Conservation (phyloP, 306 rosid genomes). For the Mimosa bimucronata region DNA sequence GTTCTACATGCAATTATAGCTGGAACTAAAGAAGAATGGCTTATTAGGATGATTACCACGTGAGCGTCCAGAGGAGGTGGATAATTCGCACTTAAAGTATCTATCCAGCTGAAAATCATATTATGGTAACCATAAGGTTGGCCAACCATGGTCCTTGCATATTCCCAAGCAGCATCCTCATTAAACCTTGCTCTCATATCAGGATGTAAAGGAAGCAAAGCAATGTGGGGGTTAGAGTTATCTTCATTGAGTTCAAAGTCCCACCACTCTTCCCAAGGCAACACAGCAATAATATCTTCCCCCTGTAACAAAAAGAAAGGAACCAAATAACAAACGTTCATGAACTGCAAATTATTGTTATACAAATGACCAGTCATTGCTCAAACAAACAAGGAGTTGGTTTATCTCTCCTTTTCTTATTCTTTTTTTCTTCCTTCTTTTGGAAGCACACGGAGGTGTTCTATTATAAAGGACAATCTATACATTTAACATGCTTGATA, state of each 20-base stretch:
- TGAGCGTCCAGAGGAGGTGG: constrained; percentile 99
- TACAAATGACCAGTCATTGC: constrained; percentile 14
- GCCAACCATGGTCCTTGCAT: constrained; percentile 80
- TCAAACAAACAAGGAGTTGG: constrained; percentile 16
- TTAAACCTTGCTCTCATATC: constrained; percentile 76
- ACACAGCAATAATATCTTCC: constrained; percentile 77
- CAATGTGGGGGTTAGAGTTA: constrained; percentile 88
- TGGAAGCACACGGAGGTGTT: neutral
- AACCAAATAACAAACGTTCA: constrained; percentile 27
- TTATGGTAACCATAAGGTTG: constrained; percentile 95
- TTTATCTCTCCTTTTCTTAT: neutral
- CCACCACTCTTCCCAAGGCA: constrained; percentile 99
- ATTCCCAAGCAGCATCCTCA: constrained; percentile 99
- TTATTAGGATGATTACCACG: constrained; percentile 56
- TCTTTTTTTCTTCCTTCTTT: neutral
- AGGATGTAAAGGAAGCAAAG: constrained; percentile 91
- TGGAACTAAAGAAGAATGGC: constrained; percentile 16
- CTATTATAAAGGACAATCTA: constrained; percentile 17
- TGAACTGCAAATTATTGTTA: constrained; percentile 6
- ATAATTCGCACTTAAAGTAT: constrained; percentile 72
- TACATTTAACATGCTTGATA: neutral
- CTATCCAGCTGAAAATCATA: constrained; percentile 98
- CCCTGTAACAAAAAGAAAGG: constrained; percentile 63
- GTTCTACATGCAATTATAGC: neutral
- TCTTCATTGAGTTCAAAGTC: constrained; percentile 81